These are phyloP conservation scores for Stephania japonica DNA, from an alignment of 164 flowering plant genomes.

Conservation along the genomic window DNA sequence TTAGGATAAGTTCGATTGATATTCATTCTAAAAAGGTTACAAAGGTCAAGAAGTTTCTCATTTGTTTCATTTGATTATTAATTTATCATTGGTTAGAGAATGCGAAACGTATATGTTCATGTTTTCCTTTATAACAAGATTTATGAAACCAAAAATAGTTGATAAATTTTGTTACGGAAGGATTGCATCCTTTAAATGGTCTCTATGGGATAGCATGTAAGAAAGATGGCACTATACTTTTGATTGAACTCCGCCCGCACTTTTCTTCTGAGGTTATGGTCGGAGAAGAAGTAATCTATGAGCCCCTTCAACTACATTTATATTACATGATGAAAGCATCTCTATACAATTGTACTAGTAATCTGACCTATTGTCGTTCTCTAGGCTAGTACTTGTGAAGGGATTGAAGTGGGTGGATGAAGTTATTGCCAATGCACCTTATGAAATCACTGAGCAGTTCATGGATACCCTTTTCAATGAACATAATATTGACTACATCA, in stretches of 20 bases:
- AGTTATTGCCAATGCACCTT: slow-evolving; percentile 72
- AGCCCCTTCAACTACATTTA: background rate
- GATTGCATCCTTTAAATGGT: background rate
- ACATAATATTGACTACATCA: slow-evolving; percentile 61
- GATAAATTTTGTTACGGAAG: background rate
- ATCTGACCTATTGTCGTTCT: slow-evolving; percentile 14
- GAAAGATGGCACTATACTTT: background rate
- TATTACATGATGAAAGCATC: background rate
- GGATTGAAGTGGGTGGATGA: slow-evolving; percentile 89
- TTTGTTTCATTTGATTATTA: too few species aligned
- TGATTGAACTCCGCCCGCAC: background rate
- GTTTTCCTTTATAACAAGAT: background rate
- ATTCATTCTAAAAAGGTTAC: background rate
- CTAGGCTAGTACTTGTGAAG: slow-evolving; percentile 70
- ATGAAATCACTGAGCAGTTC: slow-evolving; percentile 67
- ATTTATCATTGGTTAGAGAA: background rate
- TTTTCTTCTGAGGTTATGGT: background rate
- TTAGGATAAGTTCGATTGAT: background rate
- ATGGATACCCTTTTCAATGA: slow-evolving; percentile 65
- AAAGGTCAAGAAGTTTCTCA: background rate
- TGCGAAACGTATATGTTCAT: background rate
- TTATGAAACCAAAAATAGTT: background rate
- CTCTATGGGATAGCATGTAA: background rate
- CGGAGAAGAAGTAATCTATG: background rate
- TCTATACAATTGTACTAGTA: background rate